Base-by-base conservation (phyloP, 352 stramenopile genomes). In the Phytophthora colocasiae region DNA sequence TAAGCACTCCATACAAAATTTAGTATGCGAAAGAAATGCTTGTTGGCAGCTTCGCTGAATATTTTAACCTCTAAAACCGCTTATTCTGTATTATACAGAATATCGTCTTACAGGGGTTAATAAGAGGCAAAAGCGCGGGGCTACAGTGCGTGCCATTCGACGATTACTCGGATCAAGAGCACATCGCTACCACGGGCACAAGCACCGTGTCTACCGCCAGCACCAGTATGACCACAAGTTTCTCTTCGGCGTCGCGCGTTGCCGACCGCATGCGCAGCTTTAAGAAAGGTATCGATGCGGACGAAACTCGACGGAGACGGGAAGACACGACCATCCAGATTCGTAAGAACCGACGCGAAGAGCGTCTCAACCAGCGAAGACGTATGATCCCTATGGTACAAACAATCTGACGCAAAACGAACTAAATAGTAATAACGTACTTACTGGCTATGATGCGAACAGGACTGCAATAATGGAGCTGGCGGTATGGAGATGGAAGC, bases 201-300 rank as follows among this genome's bases (percentile, higher is more conserved):
- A 29, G 45, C 45, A 26, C n/a, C 46, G 29, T 7, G 49, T 56
- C 36, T 44, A 55, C 32, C 17, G 36, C 52, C 11, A 7, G 1
- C n/a, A 15, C 34, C 56, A 61, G 19, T 12, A 72, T 78, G 61
- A 58, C 66, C 29, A 80, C 73, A 29, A 74, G 55, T 53, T 34
- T 61, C 50, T 73, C 72, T 44, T 63, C 63, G 6, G 24, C 63
- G 55, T 34, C 68, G 63, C 63, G 70, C 51, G 27, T 78, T 29
- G 63, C 77, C 49, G 84, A 95, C 27, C 89, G 87, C 43, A 87
- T 95, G 77, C 90, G 84, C 57, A 87, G 69, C 62, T 96, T 92
- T 66, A 97, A 97, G 74, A 97, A 96, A 68, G 87, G 85, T 52
- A 93, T 97, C 62, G 89, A 97, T 75, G 71, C 68, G 27, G 83